Percentiles rank a stretch among this genome's conserved stretches.
These are phyloP conservation scores for Gomphus sp. DNA, from an alignment of 1,284 basidiomycete genomes.

Conservation along the genomic window DNA sequence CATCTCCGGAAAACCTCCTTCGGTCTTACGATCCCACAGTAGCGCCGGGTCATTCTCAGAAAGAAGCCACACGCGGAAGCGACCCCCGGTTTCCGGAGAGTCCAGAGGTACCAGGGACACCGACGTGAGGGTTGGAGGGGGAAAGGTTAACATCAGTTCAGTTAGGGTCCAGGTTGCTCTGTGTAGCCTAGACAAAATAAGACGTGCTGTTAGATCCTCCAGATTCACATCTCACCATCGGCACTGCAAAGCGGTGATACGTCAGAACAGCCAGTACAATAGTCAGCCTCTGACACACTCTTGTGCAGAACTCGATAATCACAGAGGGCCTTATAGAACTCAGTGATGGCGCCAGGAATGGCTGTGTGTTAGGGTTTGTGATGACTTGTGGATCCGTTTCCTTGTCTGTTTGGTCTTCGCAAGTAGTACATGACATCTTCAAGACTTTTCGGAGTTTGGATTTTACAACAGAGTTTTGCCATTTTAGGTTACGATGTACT, in stretches of 20 bases:
- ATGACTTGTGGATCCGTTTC: not conserved
- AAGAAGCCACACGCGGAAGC: conserved; percentile 82
- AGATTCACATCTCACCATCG: conserved; percentile 45
- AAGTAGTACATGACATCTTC: not conserved
- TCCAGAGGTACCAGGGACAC: conserved; percentile 71
- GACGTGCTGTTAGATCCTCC: not conserved
- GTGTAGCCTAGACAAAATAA: conserved; percentile 50
- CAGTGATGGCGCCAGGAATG: not conserved
- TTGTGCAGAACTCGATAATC: conserved; percentile 77
- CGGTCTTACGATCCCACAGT: conserved; percentile 77
- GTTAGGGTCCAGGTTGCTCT: conserved; percentile 85
- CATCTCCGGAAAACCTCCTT: conserved; percentile 85
- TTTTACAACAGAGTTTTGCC: not conserved
- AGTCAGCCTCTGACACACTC: conserved; percentile 39
- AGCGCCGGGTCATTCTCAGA: conserved; percentile 29
- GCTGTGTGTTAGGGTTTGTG: not conserved
- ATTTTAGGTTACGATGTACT: not conserved
- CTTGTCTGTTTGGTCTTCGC: not conserved
- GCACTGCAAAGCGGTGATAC: conserved; percentile 36
- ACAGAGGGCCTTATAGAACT: not conserved
- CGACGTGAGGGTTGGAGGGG: conserved; percentile 55
- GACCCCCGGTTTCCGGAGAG: conserved; percentile 73
- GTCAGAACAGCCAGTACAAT: conserved; percentile 10
- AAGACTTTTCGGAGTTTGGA: not conserved
- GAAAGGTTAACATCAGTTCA: conserved; percentile 83